Base-by-base conservation (phyloP, 805 yeast genomes). In the Metschnikowia hibisci region DNA sequence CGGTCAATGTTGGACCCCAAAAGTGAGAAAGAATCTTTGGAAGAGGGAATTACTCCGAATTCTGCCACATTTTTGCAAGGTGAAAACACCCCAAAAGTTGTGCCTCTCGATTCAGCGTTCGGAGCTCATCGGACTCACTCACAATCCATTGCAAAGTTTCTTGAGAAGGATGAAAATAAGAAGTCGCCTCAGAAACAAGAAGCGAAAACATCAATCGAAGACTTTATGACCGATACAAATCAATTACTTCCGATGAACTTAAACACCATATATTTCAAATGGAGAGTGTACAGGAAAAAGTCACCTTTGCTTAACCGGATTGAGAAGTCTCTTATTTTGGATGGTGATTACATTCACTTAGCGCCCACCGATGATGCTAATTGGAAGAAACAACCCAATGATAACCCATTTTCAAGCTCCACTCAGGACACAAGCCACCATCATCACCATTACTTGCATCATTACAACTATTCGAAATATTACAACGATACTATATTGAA, bases 281-380 rank as follows among this genome's bases (percentile, higher is more conserved):
- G 89, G 77, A 82, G 79, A 13, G 95, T 91, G 0, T 87, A 88
- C 86, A 74, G 97, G 55, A 78, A 93, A 46, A 91, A 90, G 54
- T 90, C 89, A 16, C 82, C 95, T 0, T 81, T 91, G 51, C 78
- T 85, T 45, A 81, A 80, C 44, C 75, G 89, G 42, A 87, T 87
- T 47, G 95, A 89, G 54, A 79, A 93, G 54, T 78, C 89, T 0
- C 69, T 91, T 26, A 89, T 93, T 1, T 78, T 91, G 30, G 98
- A 91, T 62, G 98, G 97, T n/a, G 96, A 88, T 54, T 89, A 88
- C 56, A 79, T 91, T 11, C 91, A 90, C 55, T 77, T 91, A 38
- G 79, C 87, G 55, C 96, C 97, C 0, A 82, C 89, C 6, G 88
- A 86, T 53, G 91, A 87, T 46, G 73, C 79, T 76, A 52, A 78